Evolutionary conservation across 805 yeast genomes (phyloP).

Genomic region (Jamesozyma gamospora): DNA sequence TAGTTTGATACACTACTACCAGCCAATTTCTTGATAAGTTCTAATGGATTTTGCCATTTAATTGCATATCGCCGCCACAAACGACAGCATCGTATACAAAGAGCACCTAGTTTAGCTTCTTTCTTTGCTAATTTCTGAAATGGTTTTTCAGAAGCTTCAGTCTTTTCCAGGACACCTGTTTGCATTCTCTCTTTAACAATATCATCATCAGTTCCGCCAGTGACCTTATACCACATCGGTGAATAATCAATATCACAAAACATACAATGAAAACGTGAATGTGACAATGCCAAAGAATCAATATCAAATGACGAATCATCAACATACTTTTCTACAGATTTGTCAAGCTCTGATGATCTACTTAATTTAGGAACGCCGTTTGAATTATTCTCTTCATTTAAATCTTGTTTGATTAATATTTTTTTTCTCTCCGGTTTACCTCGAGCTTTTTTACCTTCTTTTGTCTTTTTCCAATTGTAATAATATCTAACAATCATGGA

Average conservation of each 20-base stretch:
- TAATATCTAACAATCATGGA: slow-evolving; percentile 80
- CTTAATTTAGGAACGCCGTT: not conserved
- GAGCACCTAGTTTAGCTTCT: slow-evolving; percentile 39
- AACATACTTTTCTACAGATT: slow-evolving; percentile 22
- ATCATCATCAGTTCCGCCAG: slow-evolving; percentile 27
- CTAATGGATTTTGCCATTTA: slow-evolving; percentile 72
- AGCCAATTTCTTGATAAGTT: slow-evolving; percentile 41
- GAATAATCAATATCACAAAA: slow-evolving; percentile 46
- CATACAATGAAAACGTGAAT: slow-evolving; percentile 49
- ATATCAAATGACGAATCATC: slow-evolving; percentile 55
- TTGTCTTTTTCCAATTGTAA: slow-evolving; percentile 86
- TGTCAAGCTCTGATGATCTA: not conserved
- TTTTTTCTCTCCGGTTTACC: slow-evolving; percentile 68
- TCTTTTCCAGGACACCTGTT: slow-evolving; percentile 15
- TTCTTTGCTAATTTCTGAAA: slow-evolving; percentile 7
- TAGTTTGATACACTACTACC: slow-evolving; percentile 15
- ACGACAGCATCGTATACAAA: slow-evolving; percentile 81
- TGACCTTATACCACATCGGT: slow-evolving; percentile 29
- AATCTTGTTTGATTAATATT: slow-evolving; percentile 24
- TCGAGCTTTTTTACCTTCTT: slow-evolving; percentile 68
- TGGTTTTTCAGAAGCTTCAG: slow-evolving; percentile 8
- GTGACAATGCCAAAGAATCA: slow-evolving; percentile 35
- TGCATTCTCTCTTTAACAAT: slow-evolving; percentile 15
- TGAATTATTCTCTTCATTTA: slow-evolving; percentile 6
- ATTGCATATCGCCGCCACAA: slow-evolving; percentile 88